Conservation (phyloP, 2,329 filamentous ascomycete genomes). For the Colletotrichum karsti region DNA sequence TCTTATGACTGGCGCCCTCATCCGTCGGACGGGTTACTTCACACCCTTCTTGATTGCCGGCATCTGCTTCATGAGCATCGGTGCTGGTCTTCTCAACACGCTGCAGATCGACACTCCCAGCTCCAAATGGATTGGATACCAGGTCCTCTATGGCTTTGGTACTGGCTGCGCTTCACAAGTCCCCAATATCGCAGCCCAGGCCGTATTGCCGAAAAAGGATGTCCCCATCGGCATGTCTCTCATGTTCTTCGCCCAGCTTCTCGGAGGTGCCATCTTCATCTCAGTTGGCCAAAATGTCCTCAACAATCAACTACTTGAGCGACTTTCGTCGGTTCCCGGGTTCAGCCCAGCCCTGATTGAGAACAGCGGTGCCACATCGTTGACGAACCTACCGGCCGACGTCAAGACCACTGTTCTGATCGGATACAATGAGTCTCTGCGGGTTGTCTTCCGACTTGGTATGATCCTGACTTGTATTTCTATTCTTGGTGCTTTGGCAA, state of each 20-base stretch:
- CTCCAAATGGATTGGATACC: slow-evolving; percentile 36
- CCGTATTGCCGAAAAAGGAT: slow-evolving; percentile 48
- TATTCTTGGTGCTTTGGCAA: slow-evolving; percentile 56
- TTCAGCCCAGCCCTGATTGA: slow-evolving; percentile 42
- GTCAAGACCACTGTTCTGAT: slow-evolving; percentile 17
- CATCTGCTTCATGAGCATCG: slow-evolving; percentile 42
- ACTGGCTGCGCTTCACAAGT: slow-evolving; percentile 48
- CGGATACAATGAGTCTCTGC: slow-evolving; percentile 66
- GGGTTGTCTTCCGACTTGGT: slow-evolving; percentile 62
- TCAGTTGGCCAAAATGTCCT: slow-evolving; percentile 60
- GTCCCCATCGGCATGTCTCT: slow-evolving; percentile 55
- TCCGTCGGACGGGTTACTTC: slow-evolving; percentile 52
- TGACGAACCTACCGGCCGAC: not conserved
- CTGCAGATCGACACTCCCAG: slow-evolving; percentile 38
- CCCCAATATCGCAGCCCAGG: slow-evolving; percentile 53
- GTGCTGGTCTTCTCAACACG: slow-evolving; percentile 44
- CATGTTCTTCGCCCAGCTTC: slow-evolving; percentile 52
- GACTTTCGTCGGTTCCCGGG: slow-evolving; percentile 44
- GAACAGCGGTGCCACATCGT: slow-evolving; percentile 43
- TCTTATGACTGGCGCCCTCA: slow-evolving; percentile 41
- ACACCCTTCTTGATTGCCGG: slow-evolving; percentile 53
- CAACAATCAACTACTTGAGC: slow-evolving; percentile 51
- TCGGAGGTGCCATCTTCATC: slow-evolving; percentile 58
- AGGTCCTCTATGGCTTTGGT: slow-evolving; percentile 35
- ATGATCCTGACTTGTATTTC: slow-evolving; percentile 57